phyloP scores from a whole-genome alignment of 1,139 yeast species.

The Martiniozyma asiatica region DNA sequence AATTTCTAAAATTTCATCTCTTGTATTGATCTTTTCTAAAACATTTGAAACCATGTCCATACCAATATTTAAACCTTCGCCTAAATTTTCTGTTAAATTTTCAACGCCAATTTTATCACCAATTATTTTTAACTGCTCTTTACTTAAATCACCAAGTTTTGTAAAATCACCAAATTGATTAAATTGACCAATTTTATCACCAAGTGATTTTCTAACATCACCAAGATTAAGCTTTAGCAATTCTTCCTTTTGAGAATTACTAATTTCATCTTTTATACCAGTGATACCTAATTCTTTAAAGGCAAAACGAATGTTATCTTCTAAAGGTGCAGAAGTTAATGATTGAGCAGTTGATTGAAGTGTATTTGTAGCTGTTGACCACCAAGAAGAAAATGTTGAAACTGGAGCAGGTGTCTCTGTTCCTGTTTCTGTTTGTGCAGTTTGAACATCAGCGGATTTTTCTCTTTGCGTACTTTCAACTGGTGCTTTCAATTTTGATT shows the following conservation, averaged over 20 bases:
- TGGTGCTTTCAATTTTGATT: background rate
- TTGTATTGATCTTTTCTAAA: slow-evolving; percentile 36
- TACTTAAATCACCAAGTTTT: no score
- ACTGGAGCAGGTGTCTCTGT: no score
- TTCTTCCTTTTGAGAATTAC: slow-evolving; percentile 20
- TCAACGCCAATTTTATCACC: no score
- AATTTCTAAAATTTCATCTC: slow-evolving; percentile 67
- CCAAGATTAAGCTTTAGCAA: slow-evolving; percentile 19
- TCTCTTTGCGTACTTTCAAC: background rate
- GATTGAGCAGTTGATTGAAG: slow-evolving; percentile 45
- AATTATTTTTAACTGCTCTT: no score
- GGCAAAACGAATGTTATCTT: slow-evolving; percentile 21
- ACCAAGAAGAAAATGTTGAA: slow-evolving; percentile 67
- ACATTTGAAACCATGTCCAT: slow-evolving; percentile 30
- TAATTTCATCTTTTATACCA: slow-evolving; percentile 20
- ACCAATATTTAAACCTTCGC: slow-evolving; percentile 17
- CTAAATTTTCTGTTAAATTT: slow-evolving; percentile 2
- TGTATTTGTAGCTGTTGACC: slow-evolving; percentile 61
- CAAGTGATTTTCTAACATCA: slow-evolving; percentile 19
- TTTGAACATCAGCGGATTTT: background rate
- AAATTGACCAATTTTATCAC: no score
- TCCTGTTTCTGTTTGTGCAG: slow-evolving; percentile 22
- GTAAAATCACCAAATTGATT: no score
- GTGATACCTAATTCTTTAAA: slow-evolving; percentile 23
- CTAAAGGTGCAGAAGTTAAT: slow-evolving; percentile 20